These are phyloP conservation scores for Xylariales sp. DNA, from an alignment of 2,329 filamentous ascomycete species.

Conservation along the genomic window DNA sequence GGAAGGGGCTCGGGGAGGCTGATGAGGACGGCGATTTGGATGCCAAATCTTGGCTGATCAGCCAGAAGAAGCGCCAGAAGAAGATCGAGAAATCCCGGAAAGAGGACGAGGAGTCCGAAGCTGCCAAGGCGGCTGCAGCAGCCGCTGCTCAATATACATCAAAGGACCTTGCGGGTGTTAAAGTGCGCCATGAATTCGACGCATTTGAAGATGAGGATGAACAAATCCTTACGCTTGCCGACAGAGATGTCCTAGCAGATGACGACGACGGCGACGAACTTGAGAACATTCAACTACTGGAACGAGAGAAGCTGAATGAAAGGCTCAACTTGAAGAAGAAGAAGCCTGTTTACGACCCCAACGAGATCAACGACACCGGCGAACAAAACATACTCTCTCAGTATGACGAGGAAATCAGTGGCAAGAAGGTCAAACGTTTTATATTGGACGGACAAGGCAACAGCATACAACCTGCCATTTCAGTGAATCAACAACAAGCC, in stretches of 20 bases:
- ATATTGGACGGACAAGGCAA: constrained; percentile 84
- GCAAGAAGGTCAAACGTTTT: constrained; percentile 89
- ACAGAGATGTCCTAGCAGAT: constrained; percentile 82
- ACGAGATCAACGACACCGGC: constrained; percentile 74
- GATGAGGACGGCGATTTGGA: constrained; percentile 75
- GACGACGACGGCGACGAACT: constrained; percentile 91
- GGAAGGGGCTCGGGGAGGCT: constrained; percentile 83
- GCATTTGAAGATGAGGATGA: constrained; percentile 86
- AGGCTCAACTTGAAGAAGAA: constrained; percentile 90
- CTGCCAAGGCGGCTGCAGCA: constrained; percentile 74
- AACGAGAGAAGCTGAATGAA: constrained; percentile 78
- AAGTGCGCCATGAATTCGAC: constrained; percentile 87
- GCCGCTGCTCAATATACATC: constrained; percentile 79
- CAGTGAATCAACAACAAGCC: constrained; percentile 64
- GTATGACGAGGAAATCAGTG: constrained; percentile 94
- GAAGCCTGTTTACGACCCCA: constrained; percentile 87
- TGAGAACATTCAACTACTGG: constrained; percentile 78
- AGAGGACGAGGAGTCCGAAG: constrained; percentile 79
- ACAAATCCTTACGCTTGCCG: constrained; percentile 94
- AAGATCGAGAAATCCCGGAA: constrained; percentile 83
- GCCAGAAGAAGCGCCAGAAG: constrained; percentile 93
- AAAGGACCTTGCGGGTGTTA: constrained; percentile 88
- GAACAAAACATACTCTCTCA: constrained; percentile 80
- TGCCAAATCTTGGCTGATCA: constrained; percentile 86
- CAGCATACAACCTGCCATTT: constrained; percentile 69